Conservation (phyloP, 2,329 filamentous ascomycete species). For the Claviceps spartinae region DNA sequence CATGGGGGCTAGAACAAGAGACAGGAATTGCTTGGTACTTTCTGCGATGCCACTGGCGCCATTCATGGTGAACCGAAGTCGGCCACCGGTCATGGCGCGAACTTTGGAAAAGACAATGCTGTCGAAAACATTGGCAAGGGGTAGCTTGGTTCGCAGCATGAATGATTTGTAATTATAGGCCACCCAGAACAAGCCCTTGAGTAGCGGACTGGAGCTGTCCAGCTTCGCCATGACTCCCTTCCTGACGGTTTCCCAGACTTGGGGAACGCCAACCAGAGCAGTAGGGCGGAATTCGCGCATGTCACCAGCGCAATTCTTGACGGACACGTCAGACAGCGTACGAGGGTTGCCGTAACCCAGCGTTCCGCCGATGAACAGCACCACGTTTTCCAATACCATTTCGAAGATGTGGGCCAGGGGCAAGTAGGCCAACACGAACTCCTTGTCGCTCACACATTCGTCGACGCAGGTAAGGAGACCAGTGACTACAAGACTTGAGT, state of each 20-base stretch:
- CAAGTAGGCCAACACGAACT: conserved; percentile 78
- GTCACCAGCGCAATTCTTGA: conserved; percentile 83
- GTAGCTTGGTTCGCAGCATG: conserved; percentile 44
- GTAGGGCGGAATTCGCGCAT: conserved; percentile 86
- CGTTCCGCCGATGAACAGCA: conserved; percentile 76
- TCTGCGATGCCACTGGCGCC: conserved; percentile 83
- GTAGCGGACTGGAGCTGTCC: conserved; percentile 53
- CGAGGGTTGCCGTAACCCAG: conserved; percentile 88
- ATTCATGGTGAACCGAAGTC: conserved; percentile 82
- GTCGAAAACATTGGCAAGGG: conserved; percentile 60
- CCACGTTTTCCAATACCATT: conserved; percentile 87
- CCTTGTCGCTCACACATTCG: conserved; percentile 61
- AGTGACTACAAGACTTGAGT: conserved; percentile 38
- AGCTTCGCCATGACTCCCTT: conserved; percentile 83
- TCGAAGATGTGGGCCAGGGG: conserved; percentile 94
- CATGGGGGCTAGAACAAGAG: conserved; percentile 87
- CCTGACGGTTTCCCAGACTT: conserved; percentile 93
- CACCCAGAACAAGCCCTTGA: conserved; percentile 65
- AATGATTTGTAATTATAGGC: conserved; percentile 46
- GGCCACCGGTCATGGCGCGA: conserved; percentile 77
- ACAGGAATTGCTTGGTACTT: conserved; percentile 82
- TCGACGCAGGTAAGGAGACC: conserved; percentile 70
- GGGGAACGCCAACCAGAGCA: conserved; percentile 84
- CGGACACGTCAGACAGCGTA: conserved; percentile 73
- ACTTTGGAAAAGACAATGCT: conserved; percentile 82